These are phyloP conservation scores for Colletotrichum lini DNA, from an alignment of 2,329 filamentous ascomycete species.

Conservation along the genomic window DNA sequence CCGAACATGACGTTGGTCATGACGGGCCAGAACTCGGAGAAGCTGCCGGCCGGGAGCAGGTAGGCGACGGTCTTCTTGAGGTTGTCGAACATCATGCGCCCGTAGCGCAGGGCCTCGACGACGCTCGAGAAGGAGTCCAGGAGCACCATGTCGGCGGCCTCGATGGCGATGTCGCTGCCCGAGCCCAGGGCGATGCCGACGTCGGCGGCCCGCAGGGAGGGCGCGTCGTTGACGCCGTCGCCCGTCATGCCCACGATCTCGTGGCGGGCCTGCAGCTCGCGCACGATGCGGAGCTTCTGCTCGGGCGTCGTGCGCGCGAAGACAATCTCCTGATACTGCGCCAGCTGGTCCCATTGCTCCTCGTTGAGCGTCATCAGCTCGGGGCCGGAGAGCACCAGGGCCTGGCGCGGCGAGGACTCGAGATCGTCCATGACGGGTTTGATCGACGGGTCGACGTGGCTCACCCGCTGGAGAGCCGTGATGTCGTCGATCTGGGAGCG, in stretches of 20 bases:
- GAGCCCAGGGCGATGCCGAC: conserved; percentile 87
- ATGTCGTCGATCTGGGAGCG: conserved; percentile 66
- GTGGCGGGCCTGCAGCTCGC: conserved; percentile 75
- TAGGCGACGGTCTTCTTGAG: conserved; percentile 85
- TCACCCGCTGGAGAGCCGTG: conserved; percentile 63
- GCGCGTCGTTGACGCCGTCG: conserved; percentile 89
- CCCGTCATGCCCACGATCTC: conserved; percentile 87
- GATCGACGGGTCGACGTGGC: conserved; percentile 43
- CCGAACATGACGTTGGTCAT: conserved; percentile 81
- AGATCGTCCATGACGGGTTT: conserved; percentile 34
- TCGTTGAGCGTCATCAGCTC: conserved; percentile 77
- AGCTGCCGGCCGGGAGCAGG: conserved; percentile 80
- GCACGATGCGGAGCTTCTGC: conserved; percentile 85
- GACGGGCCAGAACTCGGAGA: conserved; percentile 83
- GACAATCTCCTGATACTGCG: conserved; percentile 78
- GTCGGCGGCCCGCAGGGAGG: conserved; percentile 84
- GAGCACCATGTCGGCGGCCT: conserved; percentile 85
- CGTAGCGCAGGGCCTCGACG: conserved; percentile 80
- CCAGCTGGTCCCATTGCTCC: conserved; percentile 77
- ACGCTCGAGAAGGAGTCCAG: conserved; percentile 82
- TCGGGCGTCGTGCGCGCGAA: conserved; percentile 84
- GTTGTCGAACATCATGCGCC: conserved; percentile 84
- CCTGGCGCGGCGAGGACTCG: conserved; percentile 52
- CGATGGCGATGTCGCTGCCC: conserved; percentile 87
- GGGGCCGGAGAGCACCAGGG: conserved; percentile 75